phyloP scores from a whole-genome alignment of 1,139 yeast species.

The Spathaspora sp. region DNA sequence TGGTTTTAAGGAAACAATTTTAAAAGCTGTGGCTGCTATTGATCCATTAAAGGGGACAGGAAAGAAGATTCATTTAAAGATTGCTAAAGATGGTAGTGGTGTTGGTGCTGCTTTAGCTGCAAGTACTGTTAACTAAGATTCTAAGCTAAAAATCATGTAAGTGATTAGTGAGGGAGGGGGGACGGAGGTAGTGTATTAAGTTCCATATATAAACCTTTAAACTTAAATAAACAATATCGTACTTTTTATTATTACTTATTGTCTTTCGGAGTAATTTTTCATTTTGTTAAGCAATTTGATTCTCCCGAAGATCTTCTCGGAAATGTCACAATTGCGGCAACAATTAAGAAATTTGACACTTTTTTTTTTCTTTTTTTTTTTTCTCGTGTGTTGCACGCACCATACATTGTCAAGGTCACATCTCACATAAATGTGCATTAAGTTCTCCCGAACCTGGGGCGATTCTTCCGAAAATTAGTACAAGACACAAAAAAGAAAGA shows the following conservation, averaged over 20 bases:
- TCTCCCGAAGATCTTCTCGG: neutral
- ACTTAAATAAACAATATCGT: too few species aligned
- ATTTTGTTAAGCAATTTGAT: neutral
- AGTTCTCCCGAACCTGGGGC: conserved; percentile 3
- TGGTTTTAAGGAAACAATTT: conserved; percentile 71
- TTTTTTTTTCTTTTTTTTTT: too few species aligned
- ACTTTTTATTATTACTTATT: neutral
- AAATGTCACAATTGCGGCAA: neutral
- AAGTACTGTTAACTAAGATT: conserved; percentile 2
- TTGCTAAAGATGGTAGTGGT: conserved; percentile 93
- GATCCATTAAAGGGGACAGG: conserved; percentile 71
- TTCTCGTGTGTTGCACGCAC: too few species aligned
- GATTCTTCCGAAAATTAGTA: conserved; percentile 5
- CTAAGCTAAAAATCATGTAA: neutral
- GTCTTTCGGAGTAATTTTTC: neutral
- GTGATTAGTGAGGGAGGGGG: too few species aligned
- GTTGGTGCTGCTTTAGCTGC: conserved; percentile 97
- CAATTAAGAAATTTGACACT: neutral
- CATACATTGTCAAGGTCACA: too few species aligned
- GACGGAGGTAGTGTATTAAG: too few species aligned
- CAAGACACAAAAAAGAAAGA: neutral
- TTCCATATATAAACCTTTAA: too few species aligned
- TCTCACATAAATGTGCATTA: neutral
- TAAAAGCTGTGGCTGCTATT: conserved; percentile 70
- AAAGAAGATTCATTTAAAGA: conserved; percentile 67